Evolutionary conservation across 108 stramenopile genomes (phyloP).

Genomic region (Hondaea fermentalgiana): DNA sequence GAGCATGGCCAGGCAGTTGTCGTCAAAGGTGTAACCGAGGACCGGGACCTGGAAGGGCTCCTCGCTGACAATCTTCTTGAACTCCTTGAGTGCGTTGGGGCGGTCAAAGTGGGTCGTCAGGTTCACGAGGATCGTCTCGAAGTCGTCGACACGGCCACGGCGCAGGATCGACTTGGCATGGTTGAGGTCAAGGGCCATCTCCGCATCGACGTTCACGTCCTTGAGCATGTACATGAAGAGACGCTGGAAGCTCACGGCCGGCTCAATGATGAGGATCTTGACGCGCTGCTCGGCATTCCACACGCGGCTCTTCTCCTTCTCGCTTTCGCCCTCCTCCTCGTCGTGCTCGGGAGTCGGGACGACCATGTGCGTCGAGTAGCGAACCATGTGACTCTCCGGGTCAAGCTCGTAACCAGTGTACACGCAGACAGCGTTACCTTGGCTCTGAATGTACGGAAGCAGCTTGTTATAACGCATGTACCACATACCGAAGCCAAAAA

Average conservation of each 20-base stretch:
- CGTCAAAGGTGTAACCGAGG: not conserved
- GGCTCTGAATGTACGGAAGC: not conserved
- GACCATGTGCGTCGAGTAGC: not conserved
- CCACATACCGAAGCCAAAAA: constrained; percentile 7
- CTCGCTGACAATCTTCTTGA: not conserved
- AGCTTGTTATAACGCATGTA: constrained; percentile 8
- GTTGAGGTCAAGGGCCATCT: not conserved
- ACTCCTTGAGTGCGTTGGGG: not conserved
- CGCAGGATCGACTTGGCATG: not conserved
- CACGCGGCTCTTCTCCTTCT: not conserved
- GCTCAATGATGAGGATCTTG: not conserved
- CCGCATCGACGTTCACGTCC: not conserved
- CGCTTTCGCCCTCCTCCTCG: not conserved
- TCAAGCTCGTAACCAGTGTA: not conserved
- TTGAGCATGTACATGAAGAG: not conserved
- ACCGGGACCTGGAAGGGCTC: not conserved
- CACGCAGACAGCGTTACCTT: not conserved
- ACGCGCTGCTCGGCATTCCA: not conserved
- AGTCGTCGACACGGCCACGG: not conserved
- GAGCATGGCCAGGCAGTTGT: not conserved
- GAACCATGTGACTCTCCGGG: not conserved
- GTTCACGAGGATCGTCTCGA: not conserved
- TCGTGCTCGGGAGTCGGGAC: not conserved
- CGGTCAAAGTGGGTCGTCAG: not conserved
- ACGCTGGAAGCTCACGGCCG: not conserved